Evolutionary conservation across 306 rosid species (phyloP), one percentile per base, ranked within the genome.

Genomic region (Geum urbanum): DNA sequence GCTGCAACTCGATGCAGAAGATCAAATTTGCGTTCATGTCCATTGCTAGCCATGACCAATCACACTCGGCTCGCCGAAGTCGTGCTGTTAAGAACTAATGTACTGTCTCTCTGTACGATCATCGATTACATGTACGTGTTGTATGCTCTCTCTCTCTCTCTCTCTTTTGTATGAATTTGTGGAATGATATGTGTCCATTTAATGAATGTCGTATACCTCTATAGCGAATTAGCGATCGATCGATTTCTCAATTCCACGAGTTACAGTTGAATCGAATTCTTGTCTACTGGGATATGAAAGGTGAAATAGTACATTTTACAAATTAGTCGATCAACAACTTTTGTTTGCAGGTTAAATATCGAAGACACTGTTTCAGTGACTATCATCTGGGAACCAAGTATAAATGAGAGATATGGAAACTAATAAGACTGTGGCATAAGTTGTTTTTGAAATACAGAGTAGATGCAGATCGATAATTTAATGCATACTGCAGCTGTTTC

Each of bases 21-120:
- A 46, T 75, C 63, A 72, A 69, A 62, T 45, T 22, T 67, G 67
- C 67, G 5, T 51, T 61, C 44, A 4, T 60, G 58, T 71, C 67
- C 67, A 32, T 71, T 60, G 48, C 57, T 51, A 62, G 67, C 52
- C 69, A 63, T 14, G 72, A 63, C 14, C 65, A 60, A 47, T 69
- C 72, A 54, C 41, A 32, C 37, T 32, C 37, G 2, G 3, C 37
- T 32, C 37, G 41, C 63, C 60, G 51, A 22, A 19, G 24, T 44
- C 27, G 35, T 24, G 7, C 41, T 66, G 18, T 18, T 48, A 20
- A 8, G 24, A 39, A 51, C 27, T 24, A 2, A 7, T 35, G 4
- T 37, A 37, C 39, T 60, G 22, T 60, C 22, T 60, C 65, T 60
- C 22, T 16, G 7, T 60, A 60, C n/a, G 65, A 37, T 37, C 65